Base-by-base conservation (phyloP, 148 eudicot species). In the Diospyros kaki region DNA sequence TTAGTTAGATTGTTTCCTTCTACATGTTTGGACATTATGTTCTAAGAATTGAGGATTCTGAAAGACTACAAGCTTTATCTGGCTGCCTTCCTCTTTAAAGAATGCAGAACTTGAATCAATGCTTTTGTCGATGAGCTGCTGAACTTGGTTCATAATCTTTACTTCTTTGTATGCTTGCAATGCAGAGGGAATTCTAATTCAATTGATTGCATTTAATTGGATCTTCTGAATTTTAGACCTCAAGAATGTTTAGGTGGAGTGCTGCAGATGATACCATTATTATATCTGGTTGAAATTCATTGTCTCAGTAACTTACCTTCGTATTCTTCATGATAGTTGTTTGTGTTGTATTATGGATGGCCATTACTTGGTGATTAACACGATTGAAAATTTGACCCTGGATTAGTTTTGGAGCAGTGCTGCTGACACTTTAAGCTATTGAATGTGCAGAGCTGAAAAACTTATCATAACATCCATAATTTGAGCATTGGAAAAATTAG, bases 1-100 rank as follows among this genome's bases (percentile, higher is more conserved):
- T 66, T n/a, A 60, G 8, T 58, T 41, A 55, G 54, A 48, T 38
- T 53, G 38, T 12, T 78, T 73, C 76, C 68, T 75, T 60, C 54
- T 39, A 50, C 41, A 51, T 76, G 45, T 80, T 39, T 58, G 9
- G 18, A 54, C 40, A 58, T 52, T 58, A 48, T 53, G 70, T 65
- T 55, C 12, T 54, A 59, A 48, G 68, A 56, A 59, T 9, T 66
- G 72, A 18, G 18, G 52, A 41, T 46, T 67, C 42, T 72, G 43
- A 51, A 46, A 73, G 43, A 39, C 44, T 43, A 71, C 45, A 43
- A 6, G 53, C 64, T 66, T 59, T 54, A 48, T 40, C 11, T 3
- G 5, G 6, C 46, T 14, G 46, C 54, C 46, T 14, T 46, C 61
- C 39, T 28, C 28, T 28, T 66, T 46, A 54, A 70, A 43, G 52